Conservation (phyloP, 495 filamentous ascomycete genomes). For the Glonium stellatum region DNA sequence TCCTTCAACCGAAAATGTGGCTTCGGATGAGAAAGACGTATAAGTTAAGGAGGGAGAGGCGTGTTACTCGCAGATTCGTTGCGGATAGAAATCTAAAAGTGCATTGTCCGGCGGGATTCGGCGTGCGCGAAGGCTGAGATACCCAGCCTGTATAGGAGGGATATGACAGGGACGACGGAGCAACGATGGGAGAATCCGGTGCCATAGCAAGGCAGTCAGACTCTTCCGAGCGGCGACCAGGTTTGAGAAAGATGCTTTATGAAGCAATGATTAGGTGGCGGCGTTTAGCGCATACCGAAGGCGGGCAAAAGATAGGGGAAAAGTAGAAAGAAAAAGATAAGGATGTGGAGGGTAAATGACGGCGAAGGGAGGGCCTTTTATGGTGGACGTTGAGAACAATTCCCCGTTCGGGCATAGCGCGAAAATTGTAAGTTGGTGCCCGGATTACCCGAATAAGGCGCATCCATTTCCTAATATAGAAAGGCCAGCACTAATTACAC, state of each 20-base stretch:
- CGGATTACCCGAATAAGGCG: too few relatives aligned
- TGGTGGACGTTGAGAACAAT: constrained; percentile 16
- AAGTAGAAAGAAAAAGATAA: constrained; percentile 12
- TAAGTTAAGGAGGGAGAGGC: too few relatives aligned
- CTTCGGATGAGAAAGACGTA: too few relatives aligned
- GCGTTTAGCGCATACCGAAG: constrained; percentile 1
- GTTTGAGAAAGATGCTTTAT: constrained; percentile 9
- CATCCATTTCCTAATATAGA: too few relatives aligned
- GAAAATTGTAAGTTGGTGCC: too few relatives aligned
- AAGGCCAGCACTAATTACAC: too few relatives aligned
- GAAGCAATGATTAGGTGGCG: constrained; percentile 11
- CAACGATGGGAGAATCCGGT: not conserved
- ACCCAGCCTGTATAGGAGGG: not conserved
- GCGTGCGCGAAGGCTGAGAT: constrained; percentile 6
- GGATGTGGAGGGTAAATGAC: not conserved
- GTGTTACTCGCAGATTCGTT: not conserved
- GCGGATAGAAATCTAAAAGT: not conserved
- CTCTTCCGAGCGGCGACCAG: too few relatives aligned
- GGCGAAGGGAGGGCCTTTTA: constrained; percentile 6
- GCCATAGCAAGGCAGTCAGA: not conserved
- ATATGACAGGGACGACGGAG: not conserved
- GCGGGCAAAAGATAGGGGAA: constrained; percentile 10
- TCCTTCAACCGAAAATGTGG: not conserved
- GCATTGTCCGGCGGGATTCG: not conserved
- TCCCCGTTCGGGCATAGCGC: constrained; percentile 18